Evolutionary conservation across 495 filamentous ascomycete species (phyloP).

Genomic region (Poronia punctata): DNA sequence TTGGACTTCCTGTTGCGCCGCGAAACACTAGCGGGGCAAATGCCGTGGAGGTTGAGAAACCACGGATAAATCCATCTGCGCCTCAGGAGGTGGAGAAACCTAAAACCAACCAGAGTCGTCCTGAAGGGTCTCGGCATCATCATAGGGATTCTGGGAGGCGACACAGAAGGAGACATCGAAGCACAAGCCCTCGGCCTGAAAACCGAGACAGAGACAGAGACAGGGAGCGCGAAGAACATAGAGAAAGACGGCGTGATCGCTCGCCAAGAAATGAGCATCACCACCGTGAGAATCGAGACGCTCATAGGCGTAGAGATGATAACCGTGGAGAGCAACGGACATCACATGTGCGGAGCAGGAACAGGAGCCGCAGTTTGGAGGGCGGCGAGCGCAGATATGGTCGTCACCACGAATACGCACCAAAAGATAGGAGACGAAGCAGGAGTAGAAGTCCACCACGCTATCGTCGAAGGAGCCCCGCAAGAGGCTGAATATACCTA

Average conservation of each 20-base stretch:
- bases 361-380: conserved; percentile 15
- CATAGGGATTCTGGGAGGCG: conserved; percentile 27
- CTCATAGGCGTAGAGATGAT: conserved; percentile 13
- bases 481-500: conserved; percentile 5
- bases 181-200: conserved; percentile 20
- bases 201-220: conserved; percentile 26
- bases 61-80: conserved; percentile 1
- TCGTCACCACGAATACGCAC: conserved; percentile 13
- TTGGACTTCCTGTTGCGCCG: conserved; percentile 66
- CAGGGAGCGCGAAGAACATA: conserved; percentile 13
- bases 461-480: conserved; percentile 8
- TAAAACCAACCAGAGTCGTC: conserved; percentile 12
- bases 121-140: conserved; percentile 15
- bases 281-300: conserved; percentile 10
- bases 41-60: conserved; percentile 30
- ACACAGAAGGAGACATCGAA: conserved; percentile 31
- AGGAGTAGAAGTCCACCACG: conserved; percentile 17
- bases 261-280: conserved; percentile 14
- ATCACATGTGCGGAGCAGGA: conserved; percentile 10
- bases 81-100: conserved; percentile 9
- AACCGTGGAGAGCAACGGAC: conserved; percentile 8
- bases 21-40: conserved; percentile 45
- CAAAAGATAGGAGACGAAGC: conserved; percentile 15
- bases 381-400: conserved; percentile 14
- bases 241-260: conserved; percentile 5